Evolutionary conservation across 768 basidiomycete genomes (phyloP), one percentile per base, ranked within the genome.

Genomic region (Pleurotus pulmonarius): DNA sequence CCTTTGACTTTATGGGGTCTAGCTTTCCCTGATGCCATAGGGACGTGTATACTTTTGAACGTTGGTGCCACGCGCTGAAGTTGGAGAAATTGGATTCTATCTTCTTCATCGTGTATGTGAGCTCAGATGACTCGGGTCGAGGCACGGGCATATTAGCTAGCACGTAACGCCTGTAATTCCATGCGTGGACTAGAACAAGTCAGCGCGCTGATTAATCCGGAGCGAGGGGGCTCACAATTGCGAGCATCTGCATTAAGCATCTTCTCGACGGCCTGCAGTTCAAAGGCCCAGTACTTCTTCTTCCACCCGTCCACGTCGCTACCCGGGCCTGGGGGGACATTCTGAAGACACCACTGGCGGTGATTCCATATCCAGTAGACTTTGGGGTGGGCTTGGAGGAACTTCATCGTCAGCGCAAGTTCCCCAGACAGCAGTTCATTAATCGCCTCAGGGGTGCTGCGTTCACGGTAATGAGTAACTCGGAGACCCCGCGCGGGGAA

Each of bases 351-450:
- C 97, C 97, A 98, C 63, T 87, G 78, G 39, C 97, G 85, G 64
- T 99, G 94, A 67, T 94, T 98, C 97, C 97, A 99, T 63, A 98
- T 94, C 88, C 92, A 94, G 68, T 99, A 99, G 16, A 97, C 87
- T 67, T 98, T 99, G 12, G 97, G 97, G 65, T 95, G 85, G 7
- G 80, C 75, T 64, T 90, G 88, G 44, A 99, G 80, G 5, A 89
- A 86, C 3, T 77, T 72, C 67, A 87, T 91, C 0, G 95, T 98
- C 75, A 94, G 80, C 2, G 79, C 72, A 25, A 99, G 73, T 56
- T 99, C 97, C 40, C 82, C 75, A 2, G 81, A 71, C 4, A 98
- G 80, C 15, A 88, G 48, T 8, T 77, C 68, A 51, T 93, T 86
- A 37, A 85, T 74, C 45, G 85, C 78, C 56, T 83, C 75, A 2